Evolutionary conservation across 352 stramenopile species (phyloP), one percentile per base, ranked within the genome.

Genomic region (Globisporangium sylvaticum): DNA sequence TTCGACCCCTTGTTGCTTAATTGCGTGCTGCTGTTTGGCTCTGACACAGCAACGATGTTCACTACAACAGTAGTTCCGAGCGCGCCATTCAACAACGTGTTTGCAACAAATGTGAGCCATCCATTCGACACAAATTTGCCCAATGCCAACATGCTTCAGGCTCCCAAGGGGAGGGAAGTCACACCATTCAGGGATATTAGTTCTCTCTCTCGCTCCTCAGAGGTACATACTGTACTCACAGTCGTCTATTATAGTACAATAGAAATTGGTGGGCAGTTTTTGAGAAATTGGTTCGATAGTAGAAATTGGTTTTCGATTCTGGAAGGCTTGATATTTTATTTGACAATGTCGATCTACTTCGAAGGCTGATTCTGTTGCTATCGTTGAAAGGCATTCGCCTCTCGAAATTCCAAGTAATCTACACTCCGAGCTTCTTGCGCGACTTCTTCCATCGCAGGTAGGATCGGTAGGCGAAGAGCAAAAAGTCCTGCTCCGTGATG

Each of bases 391-490:
- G 15, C 8, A 20, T 6, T 10, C 12, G 20, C 4, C 31, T 37
- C 31, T 37, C 31, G 31, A 37, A 1, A 37, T 37, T 12, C 31
- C 10, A 37, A 37, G 5, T 37, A 37, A 9, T 27, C 52, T 60
- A 67, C 37, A 57, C 15, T 15, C 10, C 39, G 8, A 62, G 63
- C 4, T 54, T 65, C 52, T 69, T 57, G 62, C 54, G 56, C 10
- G 64, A 65, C 62, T 88, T 91, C 54, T 87, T 87, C 81, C 82
- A 90, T 12, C 70, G 80, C 56, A 91, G 69, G 54, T 78, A 79
- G 52, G 87, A 84, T 27, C 87, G 83, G 74, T 90, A 90, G 14
- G 87, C 87, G 57, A 94, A 94, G 31, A 89, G 79, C 68, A 94
- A 70, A 61, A 92, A 94, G 76, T 94, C 87, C 69, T 90, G 81